Conservation (phyloP, 2,329 filamentous ascomycete genomes). For the Chaetomium globosum region DNA sequence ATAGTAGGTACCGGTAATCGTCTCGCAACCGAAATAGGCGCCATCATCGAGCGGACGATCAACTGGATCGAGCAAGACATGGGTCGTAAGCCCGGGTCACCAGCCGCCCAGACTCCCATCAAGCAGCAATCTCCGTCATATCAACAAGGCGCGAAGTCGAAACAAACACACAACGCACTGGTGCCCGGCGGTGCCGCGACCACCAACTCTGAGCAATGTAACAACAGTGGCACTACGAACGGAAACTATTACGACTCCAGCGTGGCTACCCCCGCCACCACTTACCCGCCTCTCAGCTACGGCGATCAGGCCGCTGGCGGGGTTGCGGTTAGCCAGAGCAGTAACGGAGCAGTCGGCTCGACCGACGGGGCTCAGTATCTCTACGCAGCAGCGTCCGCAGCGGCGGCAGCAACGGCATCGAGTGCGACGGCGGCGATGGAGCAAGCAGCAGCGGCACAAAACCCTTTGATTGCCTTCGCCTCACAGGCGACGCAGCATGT, state of each 20-base stretch:
- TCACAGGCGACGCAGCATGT: constrained; percentile 45
- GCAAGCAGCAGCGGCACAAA: constrained; percentile 37
- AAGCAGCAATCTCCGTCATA: constrained; percentile 29
- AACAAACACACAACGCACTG: constrained; percentile 17
- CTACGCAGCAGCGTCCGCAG: constrained; percentile 32
- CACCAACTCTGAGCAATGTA: constrained; percentile 23
- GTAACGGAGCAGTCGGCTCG: constrained; percentile 26
- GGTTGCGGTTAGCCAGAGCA: constrained; percentile 29
- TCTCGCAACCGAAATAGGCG: constrained; percentile 50
- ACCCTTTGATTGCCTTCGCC: constrained; percentile 47
- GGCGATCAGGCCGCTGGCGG: constrained; percentile 26
- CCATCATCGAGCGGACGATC: constrained; percentile 56
- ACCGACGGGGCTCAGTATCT: constrained; percentile 31
- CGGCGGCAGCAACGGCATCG: constrained; percentile 26
- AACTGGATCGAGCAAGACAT: constrained; percentile 57
- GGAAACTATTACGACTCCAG: constrained; percentile 35
- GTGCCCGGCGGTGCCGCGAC: constrained; percentile 7
- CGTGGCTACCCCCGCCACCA: constrained; percentile 17
- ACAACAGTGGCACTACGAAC: constrained; percentile 26
- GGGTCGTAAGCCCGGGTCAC: constrained; percentile 40
- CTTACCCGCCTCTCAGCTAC: constrained; percentile 36
- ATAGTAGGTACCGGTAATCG: constrained; percentile 49
- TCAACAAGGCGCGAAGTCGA: constrained; percentile 20
- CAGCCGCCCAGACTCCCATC: constrained; percentile 13
- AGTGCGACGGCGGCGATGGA: constrained; percentile 27